Evolutionary conservation across 1,284 basidiomycete species (phyloP), one percentile per base, ranked within the genome.

Genomic region (Ceratobasidium sp.): DNA sequence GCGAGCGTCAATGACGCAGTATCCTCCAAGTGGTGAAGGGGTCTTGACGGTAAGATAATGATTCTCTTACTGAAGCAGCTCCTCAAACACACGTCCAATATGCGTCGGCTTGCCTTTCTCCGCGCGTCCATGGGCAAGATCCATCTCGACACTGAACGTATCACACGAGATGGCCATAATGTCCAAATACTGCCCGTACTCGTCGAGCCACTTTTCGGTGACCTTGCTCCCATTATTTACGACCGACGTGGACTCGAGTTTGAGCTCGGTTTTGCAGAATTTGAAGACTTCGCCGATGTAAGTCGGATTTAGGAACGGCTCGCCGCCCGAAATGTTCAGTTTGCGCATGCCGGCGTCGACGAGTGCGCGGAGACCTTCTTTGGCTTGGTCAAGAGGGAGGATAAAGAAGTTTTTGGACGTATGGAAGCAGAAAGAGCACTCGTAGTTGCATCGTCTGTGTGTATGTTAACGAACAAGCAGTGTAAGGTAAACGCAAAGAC

Each of bases 81-180:
- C n/a, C n/a, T 81, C 78, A 76, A 83, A 82, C 0, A 84, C 83
- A 0, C 76, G 77, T 11, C 43, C 49, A 2, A 82, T 80, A 34
- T 82, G 82, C 0, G 76, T 78, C 3, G 80, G 77, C 6, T 80
- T 82, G 7, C 80, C 80, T 24, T 82, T 77, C 59, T 81, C 80
- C 1, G 79, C 80, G 0, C 84, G 77, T 7, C 84, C 83, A 49
- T 82, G 80, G 13, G 76, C 78, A 43, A 81, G 37, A 73, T 84
- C 85, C 5, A 81, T 82, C 56, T 84, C 84, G 0, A 72, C 19
- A 54, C 82, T 80, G 56, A 85, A 85, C 27, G 81, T 82, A 63
- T 85, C 84, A 49, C 83, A 84, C 0, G 83, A 84, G 0, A 85
- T 82, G 0, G 83, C 84, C 80, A 85, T 84, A 43, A 84, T 78